Evolutionary conservation across 2,329 filamentous ascomycete species (phyloP).

Genomic region (Hirsutella thompsonii): DNA sequence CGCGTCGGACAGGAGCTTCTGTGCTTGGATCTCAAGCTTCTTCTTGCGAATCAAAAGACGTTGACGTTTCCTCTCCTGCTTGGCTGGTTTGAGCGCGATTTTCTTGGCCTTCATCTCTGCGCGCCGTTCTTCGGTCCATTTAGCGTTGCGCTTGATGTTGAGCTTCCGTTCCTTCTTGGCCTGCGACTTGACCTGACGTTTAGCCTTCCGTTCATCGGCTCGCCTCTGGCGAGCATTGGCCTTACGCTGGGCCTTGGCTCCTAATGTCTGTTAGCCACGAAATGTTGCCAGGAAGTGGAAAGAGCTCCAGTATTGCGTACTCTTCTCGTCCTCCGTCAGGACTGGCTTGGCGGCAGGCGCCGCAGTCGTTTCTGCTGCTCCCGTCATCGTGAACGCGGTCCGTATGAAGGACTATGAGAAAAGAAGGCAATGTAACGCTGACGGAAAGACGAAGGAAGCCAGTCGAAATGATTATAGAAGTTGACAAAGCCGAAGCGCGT

Average conservation of each 20-base stretch:
- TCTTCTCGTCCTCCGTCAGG: too few relatives aligned
- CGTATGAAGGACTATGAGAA: too few relatives aligned
- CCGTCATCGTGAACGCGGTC: too few relatives aligned
- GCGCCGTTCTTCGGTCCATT: constrained; percentile 20
- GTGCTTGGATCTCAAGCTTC: constrained; percentile 25
- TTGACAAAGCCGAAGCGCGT: too few relatives aligned
- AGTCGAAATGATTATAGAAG: too few relatives aligned
- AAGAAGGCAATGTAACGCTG: too few relatives aligned
- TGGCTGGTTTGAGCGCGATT: constrained; percentile 13
- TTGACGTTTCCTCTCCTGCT: constrained; percentile 24
- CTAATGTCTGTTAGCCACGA: too few relatives aligned
- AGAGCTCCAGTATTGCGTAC: not conserved
- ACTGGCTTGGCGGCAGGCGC: too few relatives aligned
- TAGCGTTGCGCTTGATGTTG: constrained; percentile 16
- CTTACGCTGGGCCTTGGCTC: not conserved
- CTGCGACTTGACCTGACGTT: constrained; percentile 21
- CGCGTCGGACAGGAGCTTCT: constrained; percentile 26
- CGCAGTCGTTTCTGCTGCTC: too few relatives aligned
- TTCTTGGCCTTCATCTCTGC: constrained; percentile 18
- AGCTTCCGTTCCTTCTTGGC: constrained; percentile 21
- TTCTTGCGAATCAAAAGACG: constrained; percentile 22
- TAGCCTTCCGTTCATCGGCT: constrained; percentile 20
- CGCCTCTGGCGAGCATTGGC: constrained; percentile 3
- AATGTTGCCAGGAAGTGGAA: too few relatives aligned
- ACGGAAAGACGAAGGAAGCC: too few relatives aligned